Conservation (phyloP, 1,284 basidiomycete species). For the Sporisorium graminicola region DNA sequence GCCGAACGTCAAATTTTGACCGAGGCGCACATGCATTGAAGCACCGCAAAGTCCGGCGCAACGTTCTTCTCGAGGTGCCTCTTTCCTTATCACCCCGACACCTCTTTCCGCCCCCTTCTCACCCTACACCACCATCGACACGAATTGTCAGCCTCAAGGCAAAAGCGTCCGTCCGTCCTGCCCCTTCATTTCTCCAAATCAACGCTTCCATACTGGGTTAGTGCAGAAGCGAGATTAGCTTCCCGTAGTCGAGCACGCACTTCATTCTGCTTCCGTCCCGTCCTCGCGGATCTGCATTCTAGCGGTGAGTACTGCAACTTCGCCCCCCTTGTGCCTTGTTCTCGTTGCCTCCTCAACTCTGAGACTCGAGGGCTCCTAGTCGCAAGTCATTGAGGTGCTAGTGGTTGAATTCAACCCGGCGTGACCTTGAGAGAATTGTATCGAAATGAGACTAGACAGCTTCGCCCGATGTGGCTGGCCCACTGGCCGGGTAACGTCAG, state of each 20-base stretch:
- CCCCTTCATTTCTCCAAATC: no score
- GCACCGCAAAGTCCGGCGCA: background rate
- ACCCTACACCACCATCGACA: background rate
- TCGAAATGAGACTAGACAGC: background rate
- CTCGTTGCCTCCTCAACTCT: no score
- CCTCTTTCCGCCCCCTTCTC: background rate
- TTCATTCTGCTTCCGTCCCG: background rate
- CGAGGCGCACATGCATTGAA: background rate
- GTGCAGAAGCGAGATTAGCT: no score
- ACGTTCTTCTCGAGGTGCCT: background rate
- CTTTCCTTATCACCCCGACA: background rate
- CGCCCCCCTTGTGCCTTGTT: background rate
- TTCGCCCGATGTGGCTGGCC: background rate
- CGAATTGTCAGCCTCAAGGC: background rate
- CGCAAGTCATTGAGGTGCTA: no score
- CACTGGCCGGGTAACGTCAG: background rate
- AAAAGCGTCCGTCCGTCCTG: no score
- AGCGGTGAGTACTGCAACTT: background rate
- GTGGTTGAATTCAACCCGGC: background rate
- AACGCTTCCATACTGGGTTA: background rate
- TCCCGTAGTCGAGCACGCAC: no score
- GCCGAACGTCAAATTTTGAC: constrained; percentile 2
- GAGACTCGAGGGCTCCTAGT: no score
- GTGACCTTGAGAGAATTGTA: background rate
- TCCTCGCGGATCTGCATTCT: background rate